Evolutionary conservation across 202 grass and related monocot species (phyloP).

Genomic region (Digitaria exilis): DNA sequence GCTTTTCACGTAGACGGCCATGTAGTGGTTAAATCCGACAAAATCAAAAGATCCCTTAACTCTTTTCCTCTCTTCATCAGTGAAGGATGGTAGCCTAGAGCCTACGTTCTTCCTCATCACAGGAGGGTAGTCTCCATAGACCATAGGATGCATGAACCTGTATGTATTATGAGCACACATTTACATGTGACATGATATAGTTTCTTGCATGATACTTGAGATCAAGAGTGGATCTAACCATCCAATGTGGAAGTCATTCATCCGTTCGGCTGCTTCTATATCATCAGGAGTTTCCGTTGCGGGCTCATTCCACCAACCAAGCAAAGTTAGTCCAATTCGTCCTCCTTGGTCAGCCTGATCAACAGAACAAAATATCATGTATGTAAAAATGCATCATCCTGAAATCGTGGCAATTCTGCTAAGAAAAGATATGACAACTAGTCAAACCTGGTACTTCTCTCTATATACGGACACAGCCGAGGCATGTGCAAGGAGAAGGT

Average conservation of each 20-base stretch:
- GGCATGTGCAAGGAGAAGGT: conserved; percentile 87
- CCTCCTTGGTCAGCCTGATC: conserved; percentile 77
- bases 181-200: neutral
- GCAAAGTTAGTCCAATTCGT: conserved; percentile 70
- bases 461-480: conserved; percentile 74
- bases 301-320: conserved; percentile 77
- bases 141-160: conserved; percentile 79
- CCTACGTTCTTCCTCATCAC: conserved; percentile 79
- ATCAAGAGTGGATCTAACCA: conserved; percentile 61
- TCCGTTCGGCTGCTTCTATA: conserved; percentile 68
- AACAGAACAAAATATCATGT: neutral
- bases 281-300: conserved; percentile 61
- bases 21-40: conserved; percentile 86
- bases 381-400: neutral
- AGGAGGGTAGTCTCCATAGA: conserved; percentile 75
- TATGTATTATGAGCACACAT: conserved; percentile 2
- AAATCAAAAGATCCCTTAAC: conserved; percentile 75
- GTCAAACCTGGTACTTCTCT: conserved; percentile 78
- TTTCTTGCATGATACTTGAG: neutral
- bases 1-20: conserved; percentile 54
- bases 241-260: conserved; percentile 92
- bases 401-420: neutral
- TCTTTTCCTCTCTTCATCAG: conserved; percentile 50
- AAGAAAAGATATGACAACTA: neutral
- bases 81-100: conserved; percentile 63